phyloP scores from a whole-genome alignment of 768 basidiomycete genomes.

The Lactarius psammicola region DNA sequence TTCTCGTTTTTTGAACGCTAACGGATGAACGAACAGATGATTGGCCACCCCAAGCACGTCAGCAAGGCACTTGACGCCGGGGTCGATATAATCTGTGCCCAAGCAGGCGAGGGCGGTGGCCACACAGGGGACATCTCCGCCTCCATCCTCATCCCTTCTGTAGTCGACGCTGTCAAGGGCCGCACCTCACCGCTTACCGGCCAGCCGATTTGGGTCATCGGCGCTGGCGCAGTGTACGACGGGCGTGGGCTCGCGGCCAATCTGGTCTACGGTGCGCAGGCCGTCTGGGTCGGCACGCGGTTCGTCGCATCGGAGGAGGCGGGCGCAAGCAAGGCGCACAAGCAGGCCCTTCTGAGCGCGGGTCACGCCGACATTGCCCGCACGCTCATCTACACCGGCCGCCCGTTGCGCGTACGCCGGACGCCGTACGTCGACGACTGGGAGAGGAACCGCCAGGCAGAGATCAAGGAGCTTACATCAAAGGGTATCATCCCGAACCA shows the following conservation, averaged over 20 bases:
- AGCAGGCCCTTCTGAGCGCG: conserved; percentile 69
- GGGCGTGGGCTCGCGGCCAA: conserved; percentile 87
- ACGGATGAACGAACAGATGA: conserved; percentile 50
- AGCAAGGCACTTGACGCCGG: conserved; percentile 77
- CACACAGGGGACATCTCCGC: conserved; percentile 83
- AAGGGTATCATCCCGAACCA: conserved; percentile 80
- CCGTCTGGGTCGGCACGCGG: conserved; percentile 64
- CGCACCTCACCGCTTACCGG: conserved; percentile 78
- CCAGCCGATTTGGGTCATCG: conserved; percentile 81
- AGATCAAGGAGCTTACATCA: conserved; percentile 79
- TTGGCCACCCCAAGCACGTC: conserved; percentile 93
- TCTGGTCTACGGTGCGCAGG: conserved; percentile 85
- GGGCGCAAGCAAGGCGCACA: conserved; percentile 79
- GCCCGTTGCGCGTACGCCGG: conserved; percentile 81
- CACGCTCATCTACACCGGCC: conserved; percentile 88
- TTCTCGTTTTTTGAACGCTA: no score
- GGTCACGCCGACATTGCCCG: conserved; percentile 76
- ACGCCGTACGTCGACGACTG: conserved; percentile 86
- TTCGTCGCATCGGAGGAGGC: conserved; percentile 86
- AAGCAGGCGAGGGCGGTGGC: conserved; percentile 77
- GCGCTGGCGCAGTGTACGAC: conserved; percentile 90
- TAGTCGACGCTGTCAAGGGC: conserved; percentile 80
- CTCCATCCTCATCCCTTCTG: conserved; percentile 86
- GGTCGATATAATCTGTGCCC: conserved; percentile 91
- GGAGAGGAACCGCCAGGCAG: conserved; percentile 73